Percentiles rank a stretch among this genome's conserved stretches.
Conservation (phyloP, 1,284 basidiomycete genomes). For the Ceratobasidium sp. region DNA sequence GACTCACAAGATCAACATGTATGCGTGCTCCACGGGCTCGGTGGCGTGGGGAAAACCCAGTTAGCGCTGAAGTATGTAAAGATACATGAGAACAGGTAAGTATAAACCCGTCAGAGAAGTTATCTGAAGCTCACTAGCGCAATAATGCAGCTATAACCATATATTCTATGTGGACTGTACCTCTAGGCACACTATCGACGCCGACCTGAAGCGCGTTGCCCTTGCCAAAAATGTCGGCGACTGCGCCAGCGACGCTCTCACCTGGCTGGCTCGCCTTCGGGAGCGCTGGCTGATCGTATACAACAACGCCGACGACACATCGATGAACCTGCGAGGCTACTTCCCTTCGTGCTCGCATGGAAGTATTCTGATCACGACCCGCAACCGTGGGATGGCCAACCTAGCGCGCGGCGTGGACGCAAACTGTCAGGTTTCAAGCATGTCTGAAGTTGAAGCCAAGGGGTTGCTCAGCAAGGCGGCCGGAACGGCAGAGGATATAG, state of each 20-base stretch:
- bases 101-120: background rate
- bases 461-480: background rate
- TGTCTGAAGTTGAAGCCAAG: background rate
- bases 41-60: background rate
- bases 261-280: background rate
- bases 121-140: background rate
- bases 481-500: background rate
- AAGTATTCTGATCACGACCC: background rate
- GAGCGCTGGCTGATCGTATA: background rate
- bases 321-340: background rate
- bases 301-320: background rate
- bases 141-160: background rate
- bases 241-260: background rate
- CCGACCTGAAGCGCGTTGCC: background rate
- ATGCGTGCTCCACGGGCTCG: conserved; percentile 2
- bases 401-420: too few species aligned
- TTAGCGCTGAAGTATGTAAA: background rate
- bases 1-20: background rate
- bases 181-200: background rate
- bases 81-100: background rate
- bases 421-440: too few species aligned
- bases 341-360: conserved; percentile 6
- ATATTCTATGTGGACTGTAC: conserved; percentile 9
- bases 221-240: background rate
- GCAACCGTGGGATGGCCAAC: background rate